Base-by-base conservation (phyloP, 1,139 yeast species). In the Yamadazyma dendronema region DNA sequence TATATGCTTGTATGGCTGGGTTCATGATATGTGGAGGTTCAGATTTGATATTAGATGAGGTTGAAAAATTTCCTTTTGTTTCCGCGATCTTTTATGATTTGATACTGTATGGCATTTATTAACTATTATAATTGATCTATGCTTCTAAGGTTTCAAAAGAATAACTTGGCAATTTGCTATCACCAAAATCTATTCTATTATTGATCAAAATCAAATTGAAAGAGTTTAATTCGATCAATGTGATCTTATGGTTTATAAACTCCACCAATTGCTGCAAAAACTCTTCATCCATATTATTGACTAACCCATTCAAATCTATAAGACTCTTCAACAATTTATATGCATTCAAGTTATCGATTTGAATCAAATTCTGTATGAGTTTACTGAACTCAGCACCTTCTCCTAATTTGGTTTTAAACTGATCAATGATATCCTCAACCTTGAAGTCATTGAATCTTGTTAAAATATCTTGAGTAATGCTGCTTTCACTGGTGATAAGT, bases 281-380 rank as follows among this genome's bases (percentile, higher is more conserved):
- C 9, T 64, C 64, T 19, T 64, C 65, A 36, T 74, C 72, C 78
- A 85, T 81, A 27, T 81, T 75, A 27, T 38, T 43, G 10, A 40
- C 35, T 32, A 84, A 61, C 0, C 94, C 94, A 38, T 83, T 84
- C 5, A 85, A 80, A 56, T 84, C 94, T 38, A 85, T 72, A 32
- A 84, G 70, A 24, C 81, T 70, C 37, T 82, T 77, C 37, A 84
- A 62, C 17, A 84, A 59, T 38, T 69, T 73, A 75, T 81, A 81
- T 17, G 85, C 83, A 44, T 70, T 71, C 29, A 49, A 45, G 37
- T 49, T 58, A 30, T 62, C 28, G 60, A 64, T 39, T 70, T 28
- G 61, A 59, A 40, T 74, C 73, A 47, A 74, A 56, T 34, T 34
- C 46, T 71, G 61, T 38, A 56, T 50, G 55, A 43, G 29, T 21